Percentiles rank a stretch among this genome's conserved stretches.
These are phyloP conservation scores for Dendrobium catenatum DNA, from an alignment of 106 monocot species.

Conservation along the genomic window DNA sequence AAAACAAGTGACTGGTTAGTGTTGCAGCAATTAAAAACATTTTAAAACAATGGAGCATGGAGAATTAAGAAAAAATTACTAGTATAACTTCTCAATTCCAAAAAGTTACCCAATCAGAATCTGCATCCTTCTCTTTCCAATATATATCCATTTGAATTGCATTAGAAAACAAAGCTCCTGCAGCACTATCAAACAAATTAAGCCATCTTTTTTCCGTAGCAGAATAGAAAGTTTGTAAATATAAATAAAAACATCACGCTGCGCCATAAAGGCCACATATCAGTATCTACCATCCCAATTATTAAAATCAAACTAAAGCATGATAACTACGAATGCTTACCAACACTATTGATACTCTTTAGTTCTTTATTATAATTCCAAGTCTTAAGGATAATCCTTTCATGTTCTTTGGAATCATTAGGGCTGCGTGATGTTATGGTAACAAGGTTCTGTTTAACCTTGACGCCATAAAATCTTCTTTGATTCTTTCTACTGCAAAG, in stretches of 20 bases:
- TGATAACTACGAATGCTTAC: neutral
- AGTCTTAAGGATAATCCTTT: neutral
- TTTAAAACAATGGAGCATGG: neutral
- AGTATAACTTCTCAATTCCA: neutral
- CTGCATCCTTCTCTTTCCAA: constrained; percentile 88
- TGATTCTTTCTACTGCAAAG: too few species aligned
- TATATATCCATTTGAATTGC: constrained; percentile 56
- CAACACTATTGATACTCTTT: neutral
- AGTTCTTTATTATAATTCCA: neutral
- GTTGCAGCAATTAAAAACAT: neutral
- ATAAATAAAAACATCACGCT: neutral
- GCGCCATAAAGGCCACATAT: neutral
- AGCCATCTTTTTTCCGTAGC: neutral
- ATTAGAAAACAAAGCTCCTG: constrained; percentile 44
- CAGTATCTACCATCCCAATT: neutral
- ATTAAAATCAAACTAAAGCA: neutral
- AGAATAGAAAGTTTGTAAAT: neutral
- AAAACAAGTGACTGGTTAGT: neutral
- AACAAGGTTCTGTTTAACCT: too few species aligned
- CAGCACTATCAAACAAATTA: neutral
- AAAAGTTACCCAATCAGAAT: constrained; percentile 85
- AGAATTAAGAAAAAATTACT: neutral
- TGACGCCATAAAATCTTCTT: too few species aligned
- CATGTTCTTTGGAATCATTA: neutral
- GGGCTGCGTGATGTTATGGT: neutral